Base-by-base conservation (phyloP, 805 yeast genomes). In the Candida arabinofermentans region DNA sequence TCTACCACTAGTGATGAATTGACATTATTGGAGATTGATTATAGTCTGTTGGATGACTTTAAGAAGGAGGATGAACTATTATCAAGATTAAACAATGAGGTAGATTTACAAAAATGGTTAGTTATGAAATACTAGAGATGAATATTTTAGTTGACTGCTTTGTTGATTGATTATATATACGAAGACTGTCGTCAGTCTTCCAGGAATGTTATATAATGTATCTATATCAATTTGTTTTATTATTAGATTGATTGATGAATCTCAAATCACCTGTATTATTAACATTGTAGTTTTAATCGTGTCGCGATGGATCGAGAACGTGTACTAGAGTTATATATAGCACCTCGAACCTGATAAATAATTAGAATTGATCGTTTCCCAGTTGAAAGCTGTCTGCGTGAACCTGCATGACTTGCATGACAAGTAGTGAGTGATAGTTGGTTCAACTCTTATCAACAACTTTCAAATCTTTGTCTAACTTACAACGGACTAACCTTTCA, bases 401-500 rank as follows among this genome's bases (percentile, higher is more conserved):
- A 27, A 23, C 17, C 21, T 13, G 17, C 19, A 5, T 12, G n/a
- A 27, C 22, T 8, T 8, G 8, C 5, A 13, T 13, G n/a, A 7
- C 34, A 19, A 10, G 18, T n/a, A 19, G 14, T 18, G 7, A 17
- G 18, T 30, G 17, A 12, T n/a, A 18, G 4, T 24, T 23, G 27
- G 16, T 12, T 37, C 36, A 36, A 30, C 42, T 38, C 32, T 48
- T 48, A 27, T 45, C 48, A 14, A 48, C 41, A 16, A 49, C 50
- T 24, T 46, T 50, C 21, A 57, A 55, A 23, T 70, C 73, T n/a
- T 71, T 67, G 33, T 71, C 70, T 13, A 79, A 56, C 36, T 72
- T 69, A 24, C 83, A 69, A 37, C 90, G 66, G 3, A 83, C 83
- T 48, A 83, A 61, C 0, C 84, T 68, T 52, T 82, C 90, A 1